Evolutionary conservation across 306 rosid genomes (phyloP), one percentile per base, ranked within the genome.

Genomic region (Calophaca sinica): DNA sequence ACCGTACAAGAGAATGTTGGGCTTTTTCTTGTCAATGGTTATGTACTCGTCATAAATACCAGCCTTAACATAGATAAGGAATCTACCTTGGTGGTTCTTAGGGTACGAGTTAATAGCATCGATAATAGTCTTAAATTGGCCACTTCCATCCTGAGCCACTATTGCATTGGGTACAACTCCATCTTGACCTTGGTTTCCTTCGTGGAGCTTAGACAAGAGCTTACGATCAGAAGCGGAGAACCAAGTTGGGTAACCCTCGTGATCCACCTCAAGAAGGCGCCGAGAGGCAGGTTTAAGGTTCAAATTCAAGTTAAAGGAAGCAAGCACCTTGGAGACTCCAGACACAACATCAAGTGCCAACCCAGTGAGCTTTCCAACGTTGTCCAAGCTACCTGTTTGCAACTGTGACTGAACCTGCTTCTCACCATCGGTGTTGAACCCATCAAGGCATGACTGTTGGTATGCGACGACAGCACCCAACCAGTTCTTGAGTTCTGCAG

Each of bases 121-220:
- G 0, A 36, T 12, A 46, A 93, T 69, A 38, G 82, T 86, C 2
- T 48, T 87, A 61, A 9, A 93, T 4, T 85, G 80, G 5, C 93
- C 94, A 26, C 91, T 88, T 0, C 94, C 91, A 55, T 93, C 98
- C 75, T 93, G 66, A n/a, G 96, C 96, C 1, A 88, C 98, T 0
- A 85, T 78, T 0, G 71, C 91, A n/a, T 90, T 78, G 3, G 96
- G 88, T 3, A 0, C 0, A 2, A 79, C 1, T 2, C 20, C 31
- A 0, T 8, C 26, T 20, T 20, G 26, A 20, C 26, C 26, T 20
- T 20, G 26, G 26, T 20, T 20, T 20, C 26, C 5, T 2, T 7
- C 2, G 4, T 15, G 3, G 8, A 7, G 3, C 7, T 20, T 1
- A 8, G 80, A 79, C 74, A 93, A 31, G 5, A 93, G 86, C 73